Conservation (phyloP, 768 basidiomycete genomes). For the Leucosporidium creatinivorum region DNA sequence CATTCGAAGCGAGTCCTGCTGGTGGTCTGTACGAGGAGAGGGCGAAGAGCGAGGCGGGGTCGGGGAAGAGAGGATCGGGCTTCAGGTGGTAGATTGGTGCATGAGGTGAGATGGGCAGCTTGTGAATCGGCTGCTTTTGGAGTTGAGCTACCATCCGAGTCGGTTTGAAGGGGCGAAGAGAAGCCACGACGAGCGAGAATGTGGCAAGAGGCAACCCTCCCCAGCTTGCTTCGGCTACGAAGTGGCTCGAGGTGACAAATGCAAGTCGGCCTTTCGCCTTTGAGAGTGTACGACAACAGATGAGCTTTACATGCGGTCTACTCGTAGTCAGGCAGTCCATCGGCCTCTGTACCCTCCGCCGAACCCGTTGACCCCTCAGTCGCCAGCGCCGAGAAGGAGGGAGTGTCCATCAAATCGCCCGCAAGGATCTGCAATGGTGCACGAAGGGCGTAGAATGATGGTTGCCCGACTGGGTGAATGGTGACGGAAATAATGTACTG, state of each 20-base stretch:
- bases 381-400: no score
- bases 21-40: slow-evolving; percentile 23
- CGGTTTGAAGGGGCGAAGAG: neutral
- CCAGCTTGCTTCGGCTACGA: no score
- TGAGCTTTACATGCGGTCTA: no score
- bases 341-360: no score
- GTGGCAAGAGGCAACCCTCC: neutral
- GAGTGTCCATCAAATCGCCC: neutral
- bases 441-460: neutral
- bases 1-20: slow-evolving; percentile 3
- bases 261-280: no score
- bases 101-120: slow-evolving; percentile 15
- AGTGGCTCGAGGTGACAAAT: no score
- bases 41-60: slow-evolving; percentile 10
- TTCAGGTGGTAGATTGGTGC: slow-evolving; percentile 2
- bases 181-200: neutral
- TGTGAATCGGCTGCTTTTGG: neutral
- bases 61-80: slow-evolving; percentile 27
- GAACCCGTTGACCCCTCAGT: no score
- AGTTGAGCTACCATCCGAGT: no score
- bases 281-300: no score
- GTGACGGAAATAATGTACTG: neutral
- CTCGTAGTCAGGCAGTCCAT: no score
- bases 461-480: neutral
- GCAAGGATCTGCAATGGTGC: neutral